Evolutionary conservation across 2,329 filamentous ascomycete genomes (phyloP).

Genomic region (Apiospora kogelbergensis): DNA sequence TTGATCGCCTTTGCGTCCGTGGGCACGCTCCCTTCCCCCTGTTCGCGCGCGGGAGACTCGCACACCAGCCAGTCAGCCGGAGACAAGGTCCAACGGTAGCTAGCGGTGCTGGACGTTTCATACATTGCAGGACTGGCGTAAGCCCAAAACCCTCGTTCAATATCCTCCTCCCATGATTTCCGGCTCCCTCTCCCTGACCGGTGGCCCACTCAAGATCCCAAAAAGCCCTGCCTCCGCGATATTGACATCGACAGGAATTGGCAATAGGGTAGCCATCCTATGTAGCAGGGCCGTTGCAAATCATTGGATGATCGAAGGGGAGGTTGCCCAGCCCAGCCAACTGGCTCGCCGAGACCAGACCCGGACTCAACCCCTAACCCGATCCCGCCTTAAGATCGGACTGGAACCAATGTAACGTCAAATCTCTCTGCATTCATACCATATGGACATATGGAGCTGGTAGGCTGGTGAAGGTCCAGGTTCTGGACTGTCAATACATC

Average conservation of each 20-base stretch:
- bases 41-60: not conserved
- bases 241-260: not conserved
- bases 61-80: not conserved
- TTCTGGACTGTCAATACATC: not conserved
- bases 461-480: not conserved
- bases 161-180: not conserved
- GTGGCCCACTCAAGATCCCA: not conserved
- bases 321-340: not conserved
- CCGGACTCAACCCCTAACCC: not conserved
- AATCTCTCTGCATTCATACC: not conserved
- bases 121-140: not conserved
- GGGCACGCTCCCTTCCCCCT: not conserved
- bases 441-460: not conserved
- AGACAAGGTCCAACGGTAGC: not conserved
- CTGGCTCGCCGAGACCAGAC: constrained; percentile 2
- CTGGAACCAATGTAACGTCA: not conserved
- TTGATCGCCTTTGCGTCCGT: constrained; percentile 4
- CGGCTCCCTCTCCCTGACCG: not conserved
- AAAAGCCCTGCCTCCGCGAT: not conserved
- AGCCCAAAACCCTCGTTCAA: not conserved
- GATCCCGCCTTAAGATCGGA: not conserved
- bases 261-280: not conserved
- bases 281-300: not conserved
- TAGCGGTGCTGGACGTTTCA: not conserved
- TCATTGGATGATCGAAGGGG: not conserved